Percentiles rank a stretch among this genome's conserved stretches.
phyloP scores from a whole-genome alignment of 2,329 filamentous ascomycete species.

The Xylariaceae sp. region DNA sequence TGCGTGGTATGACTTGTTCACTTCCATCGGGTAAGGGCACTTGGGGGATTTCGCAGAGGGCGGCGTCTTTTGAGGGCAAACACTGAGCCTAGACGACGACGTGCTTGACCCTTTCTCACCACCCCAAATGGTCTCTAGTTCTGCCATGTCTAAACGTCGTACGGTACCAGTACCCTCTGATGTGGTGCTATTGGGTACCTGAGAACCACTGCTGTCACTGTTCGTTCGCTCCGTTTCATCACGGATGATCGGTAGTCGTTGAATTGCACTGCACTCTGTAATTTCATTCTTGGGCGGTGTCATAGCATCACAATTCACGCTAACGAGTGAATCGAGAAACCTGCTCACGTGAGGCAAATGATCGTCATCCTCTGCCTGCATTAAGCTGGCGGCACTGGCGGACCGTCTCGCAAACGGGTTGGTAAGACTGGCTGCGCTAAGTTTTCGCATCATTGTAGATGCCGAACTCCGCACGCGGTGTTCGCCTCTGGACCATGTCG shows the following conservation, averaged over 20 bases:
- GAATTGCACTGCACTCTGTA: slow-evolving; percentile 18
- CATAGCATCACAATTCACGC: slow-evolving; percentile 21
- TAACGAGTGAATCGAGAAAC: slow-evolving; percentile 23
- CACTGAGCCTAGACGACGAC: slow-evolving; percentile 20
- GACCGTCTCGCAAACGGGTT: slow-evolving; percentile 71
- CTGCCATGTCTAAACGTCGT: slow-evolving; percentile 23
- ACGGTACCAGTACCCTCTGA: slow-evolving; percentile 25
- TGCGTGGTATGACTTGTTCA: slow-evolving; percentile 25
- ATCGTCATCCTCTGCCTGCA: slow-evolving; percentile 30
- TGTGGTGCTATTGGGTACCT: slow-evolving; percentile 8
- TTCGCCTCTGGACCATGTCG: slow-evolving; percentile 57
- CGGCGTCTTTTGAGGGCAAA: slow-evolving; percentile 16
- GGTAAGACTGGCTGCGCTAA: slow-evolving; percentile 76
- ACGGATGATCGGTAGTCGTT: slow-evolving; percentile 29
- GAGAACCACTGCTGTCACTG: slow-evolving; percentile 19
- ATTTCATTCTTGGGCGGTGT: slow-evolving; percentile 12
- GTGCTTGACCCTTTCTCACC: slow-evolving; percentile 16
- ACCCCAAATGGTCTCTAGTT: slow-evolving; percentile 22
- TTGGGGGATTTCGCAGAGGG: slow-evolving; percentile 23
- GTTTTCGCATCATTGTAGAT: slow-evolving; percentile 79
- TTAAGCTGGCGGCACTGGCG: slow-evolving; percentile 44
- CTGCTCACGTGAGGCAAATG: slow-evolving; percentile 18
- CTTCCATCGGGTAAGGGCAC: slow-evolving; percentile 24
- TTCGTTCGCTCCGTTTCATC: slow-evolving; percentile 28
- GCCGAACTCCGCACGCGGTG: slow-evolving; percentile 72